These are phyloP conservation scores for Nepenthes alata DNA, from an alignment of 179 eudicot species.

Conservation along the genomic window DNA sequence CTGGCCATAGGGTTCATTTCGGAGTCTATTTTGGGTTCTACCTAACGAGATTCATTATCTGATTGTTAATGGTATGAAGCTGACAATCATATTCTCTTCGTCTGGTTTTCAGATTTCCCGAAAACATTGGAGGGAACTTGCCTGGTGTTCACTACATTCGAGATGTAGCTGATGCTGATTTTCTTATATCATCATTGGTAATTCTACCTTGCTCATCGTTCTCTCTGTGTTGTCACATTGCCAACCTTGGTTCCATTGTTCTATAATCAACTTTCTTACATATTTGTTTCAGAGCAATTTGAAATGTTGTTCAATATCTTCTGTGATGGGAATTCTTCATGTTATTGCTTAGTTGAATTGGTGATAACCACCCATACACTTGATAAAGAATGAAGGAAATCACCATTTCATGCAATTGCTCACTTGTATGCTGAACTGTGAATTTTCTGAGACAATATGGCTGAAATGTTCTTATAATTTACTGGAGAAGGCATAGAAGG, in stretches of 20 bases:
- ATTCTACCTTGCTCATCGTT: neutral
- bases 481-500: too few relatives aligned
- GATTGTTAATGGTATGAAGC: neutral
- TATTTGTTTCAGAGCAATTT: neutral
- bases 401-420: too few relatives aligned
- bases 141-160: constrained; percentile 94
- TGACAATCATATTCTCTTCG: neutral
- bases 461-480: too few relatives aligned
- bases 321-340: neutral
- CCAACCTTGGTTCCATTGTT: neutral
- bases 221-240: neutral
- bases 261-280: neutral
- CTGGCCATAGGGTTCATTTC: too few relatives aligned
- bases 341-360: too few relatives aligned
- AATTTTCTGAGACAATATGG: too few relatives aligned
- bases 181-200: constrained; percentile 82
- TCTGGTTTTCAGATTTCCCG: constrained; percentile 61
- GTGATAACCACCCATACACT: too few relatives aligned
- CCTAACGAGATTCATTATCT: too few relatives aligned
- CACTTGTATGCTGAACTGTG: too few relatives aligned
- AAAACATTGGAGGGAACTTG: constrained; percentile 83
- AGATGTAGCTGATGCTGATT: constrained; percentile 93
- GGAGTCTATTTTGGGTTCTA: too few relatives aligned
- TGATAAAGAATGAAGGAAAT: too few relatives aligned
- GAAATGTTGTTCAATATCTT: neutral